Base-by-base conservation (phyloP, 2,329 filamentous ascomycete species). In the Aspergillus sp. region DNA sequence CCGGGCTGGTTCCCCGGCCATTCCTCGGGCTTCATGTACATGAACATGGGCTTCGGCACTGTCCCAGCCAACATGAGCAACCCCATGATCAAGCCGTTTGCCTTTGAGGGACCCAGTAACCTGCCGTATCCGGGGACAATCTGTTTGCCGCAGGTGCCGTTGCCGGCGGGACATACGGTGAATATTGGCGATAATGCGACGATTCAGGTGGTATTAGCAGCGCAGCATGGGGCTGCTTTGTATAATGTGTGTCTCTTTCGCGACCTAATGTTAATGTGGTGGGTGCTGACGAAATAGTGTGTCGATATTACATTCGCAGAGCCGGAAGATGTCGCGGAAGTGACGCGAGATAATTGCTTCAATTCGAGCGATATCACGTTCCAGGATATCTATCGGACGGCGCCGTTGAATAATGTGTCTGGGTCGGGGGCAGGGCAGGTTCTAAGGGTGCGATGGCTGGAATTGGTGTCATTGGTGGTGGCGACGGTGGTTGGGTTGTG, bases 1-100 rank as follows among this genome's bases (percentile, higher is more conserved):
- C 93, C 93, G 0, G 93, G 91, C 61, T 97, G 93, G 93, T 96
- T 96, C 75, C 83, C 84, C 49, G 93, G 93, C 54, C 93, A 97
- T 67, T 68, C 80, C 32, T 84, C 82, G 5, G 91, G 90, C 15
- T 81, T 89, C 59, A 78, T 95, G 64, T 95, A 95, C 72, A 75
- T 97, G 71, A 97, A 97, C 74, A 77, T 97, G 47, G 93, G 93
- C 56, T 82, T 90, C 55, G 89, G 88, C 55, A 88, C 79, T 30
- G 82, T 86, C 6, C 91, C 93, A 0, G 68, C 72, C 5, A 97
- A 97, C 76, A 94, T 94, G 84, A 94, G 88, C 54, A 82, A 86
- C 65, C 76, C 82, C 19, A 93, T 96, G 80, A 72, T 91, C 1
- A 74, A 83, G 12, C 82, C 86, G 23, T 91, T 97, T 70, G 83